Base-by-base conservation (phyloP, 495 filamentous ascomycete species). In the Elaphomyces granulatus region DNA sequence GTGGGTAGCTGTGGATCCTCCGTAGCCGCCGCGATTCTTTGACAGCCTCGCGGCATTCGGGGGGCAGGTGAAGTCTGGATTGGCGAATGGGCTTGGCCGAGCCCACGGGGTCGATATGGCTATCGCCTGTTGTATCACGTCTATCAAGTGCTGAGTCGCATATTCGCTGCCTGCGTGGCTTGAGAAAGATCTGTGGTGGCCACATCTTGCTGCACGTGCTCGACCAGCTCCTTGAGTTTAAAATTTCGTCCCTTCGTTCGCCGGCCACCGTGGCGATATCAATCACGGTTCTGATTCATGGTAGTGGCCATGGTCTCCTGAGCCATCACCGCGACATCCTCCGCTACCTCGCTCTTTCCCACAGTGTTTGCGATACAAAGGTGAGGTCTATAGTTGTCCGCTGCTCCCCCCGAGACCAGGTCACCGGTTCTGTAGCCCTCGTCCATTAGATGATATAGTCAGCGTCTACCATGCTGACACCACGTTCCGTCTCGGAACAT, bases 211-310 rank as follows among this genome's bases (percentile, higher is more conserved):
- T 20, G 8, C 17, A 41, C 7, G 15, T 17, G 20, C 2, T 26
- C 31, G 2, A n/a, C n/a, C n/a, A 50, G 36, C 9, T 42, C 32
- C 1, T 46, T 42, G 3, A 28, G 41, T 32, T 50, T 55, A 45
- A 42, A 47, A 16, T 48, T 49, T 9, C 43, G 26, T 7, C 43
- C 12, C 36, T 20, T 34, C 16, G 36, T 37, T 16, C 15, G 1
- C 18, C 8, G 6, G 26, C 2, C 8, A 36, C 39, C 2, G 36
- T 49, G 10, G 36, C 18, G 20, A 49, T 40, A 16, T 44, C 39
- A 12, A 49, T n/a, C 9, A 37, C 20, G 0, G 43, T 46, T 20
- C 43, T 15, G 19, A 40, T 32, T n/a, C 34, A 41, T n/a, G n/a
- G n/a, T n/a, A n/a, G n/a, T n/a, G n/a, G n/a, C n/a, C n/a, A 1